Percentiles rank a stretch among this genome's conserved stretches.
phyloP scores from a whole-genome alignment of 2,329 filamentous ascomycete species.

The Falciphora oryzae region DNA sequence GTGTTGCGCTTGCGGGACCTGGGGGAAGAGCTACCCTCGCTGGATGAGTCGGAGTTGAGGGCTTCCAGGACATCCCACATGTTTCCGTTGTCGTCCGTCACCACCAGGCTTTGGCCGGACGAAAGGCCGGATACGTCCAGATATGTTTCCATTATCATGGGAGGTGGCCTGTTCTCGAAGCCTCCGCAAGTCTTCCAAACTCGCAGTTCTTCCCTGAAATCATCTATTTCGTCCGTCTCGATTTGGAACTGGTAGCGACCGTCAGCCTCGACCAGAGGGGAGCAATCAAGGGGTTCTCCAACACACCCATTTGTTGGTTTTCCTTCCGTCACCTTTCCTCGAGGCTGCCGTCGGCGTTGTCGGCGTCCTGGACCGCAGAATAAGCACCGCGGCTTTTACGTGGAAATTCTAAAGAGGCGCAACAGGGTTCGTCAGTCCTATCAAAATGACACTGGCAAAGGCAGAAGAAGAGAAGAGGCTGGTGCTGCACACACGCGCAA shows the following conservation, averaged over 20 bases:
- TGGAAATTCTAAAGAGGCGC: conserved; percentile 70
- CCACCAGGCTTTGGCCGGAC: conserved; percentile 78
- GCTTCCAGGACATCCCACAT: conserved; percentile 88
- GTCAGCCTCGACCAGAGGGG: conserved; percentile 10
- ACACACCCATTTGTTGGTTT: conserved; percentile 80
- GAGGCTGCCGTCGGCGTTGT: conserved; percentile 55
- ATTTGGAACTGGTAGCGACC: conserved; percentile 71
- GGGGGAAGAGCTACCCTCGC: conserved; percentile 36
- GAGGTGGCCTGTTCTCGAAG: conserved; percentile 69
- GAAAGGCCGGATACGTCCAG: conserved; percentile 74
- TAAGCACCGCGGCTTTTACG: conserved; percentile 77
- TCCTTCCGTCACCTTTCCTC: conserved; percentile 37
- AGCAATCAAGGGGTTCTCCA: background rate
- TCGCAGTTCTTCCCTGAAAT: conserved; percentile 73
- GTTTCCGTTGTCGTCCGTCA: conserved; percentile 83
- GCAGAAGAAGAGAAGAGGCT: background rate
- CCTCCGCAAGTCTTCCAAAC: conserved; percentile 78
- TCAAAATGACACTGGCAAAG: background rate
- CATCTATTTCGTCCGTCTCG: conserved; percentile 86
- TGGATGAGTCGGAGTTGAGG: conserved; percentile 56
- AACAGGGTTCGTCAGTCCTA: conserved; percentile 3
- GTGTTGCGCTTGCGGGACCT: conserved; percentile 43
- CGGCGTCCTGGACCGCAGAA: conserved; percentile 74
- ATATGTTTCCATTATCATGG: conserved; percentile 86
- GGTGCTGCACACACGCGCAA: background rate